phyloP scores from a whole-genome alignment of 306 rosid species.

The Fragaria iinumae region DNA sequence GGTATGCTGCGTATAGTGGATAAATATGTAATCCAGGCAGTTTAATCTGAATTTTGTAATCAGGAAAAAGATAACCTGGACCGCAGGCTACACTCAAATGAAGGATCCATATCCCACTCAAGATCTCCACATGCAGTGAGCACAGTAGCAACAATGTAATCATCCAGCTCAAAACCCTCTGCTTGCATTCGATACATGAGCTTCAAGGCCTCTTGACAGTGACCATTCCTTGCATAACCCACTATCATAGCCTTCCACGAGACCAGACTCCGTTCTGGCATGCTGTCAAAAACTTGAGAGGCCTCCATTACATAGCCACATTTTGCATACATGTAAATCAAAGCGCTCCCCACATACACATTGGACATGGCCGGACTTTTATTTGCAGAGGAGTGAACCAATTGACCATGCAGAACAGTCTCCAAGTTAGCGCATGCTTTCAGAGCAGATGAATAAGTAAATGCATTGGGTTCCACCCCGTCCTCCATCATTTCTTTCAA shows the following conservation, averaged over 20 bases:
- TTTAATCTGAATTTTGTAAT: background rate
- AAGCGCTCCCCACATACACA: constrained; percentile 83
- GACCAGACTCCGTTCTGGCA: constrained; percentile 76
- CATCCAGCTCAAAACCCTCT: constrained; percentile 77
- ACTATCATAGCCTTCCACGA: constrained; percentile 91
- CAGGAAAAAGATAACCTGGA: constrained; percentile 31
- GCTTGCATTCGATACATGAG: constrained; percentile 79
- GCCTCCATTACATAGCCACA: constrained; percentile 79
- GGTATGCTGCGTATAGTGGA: constrained; percentile 17
- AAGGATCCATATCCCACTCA: constrained; percentile 37
- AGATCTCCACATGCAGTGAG: constrained; percentile 61
- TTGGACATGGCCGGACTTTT: constrained; percentile 63
- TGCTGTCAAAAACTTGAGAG: constrained; percentile 65
- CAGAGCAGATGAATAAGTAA: constrained; percentile 75
- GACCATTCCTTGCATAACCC: constrained; percentile 83
- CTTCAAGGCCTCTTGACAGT: constrained; percentile 68
- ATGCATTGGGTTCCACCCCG: constrained; percentile 78
- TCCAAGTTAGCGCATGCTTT: constrained; percentile 81
- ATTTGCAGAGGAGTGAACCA: constrained; percentile 75
- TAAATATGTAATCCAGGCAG: constrained; percentile 21
- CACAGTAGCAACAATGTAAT: constrained; percentile 61
- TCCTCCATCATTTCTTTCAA: constrained; percentile 74
- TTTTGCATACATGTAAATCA: constrained; percentile 79
- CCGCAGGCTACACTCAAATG: constrained; percentile 37
- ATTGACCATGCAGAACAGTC: constrained; percentile 51